These are phyloP conservation scores for Solanum commersonii DNA, from an alignment of 257 asterid species.

Conservation along the genomic window DNA sequence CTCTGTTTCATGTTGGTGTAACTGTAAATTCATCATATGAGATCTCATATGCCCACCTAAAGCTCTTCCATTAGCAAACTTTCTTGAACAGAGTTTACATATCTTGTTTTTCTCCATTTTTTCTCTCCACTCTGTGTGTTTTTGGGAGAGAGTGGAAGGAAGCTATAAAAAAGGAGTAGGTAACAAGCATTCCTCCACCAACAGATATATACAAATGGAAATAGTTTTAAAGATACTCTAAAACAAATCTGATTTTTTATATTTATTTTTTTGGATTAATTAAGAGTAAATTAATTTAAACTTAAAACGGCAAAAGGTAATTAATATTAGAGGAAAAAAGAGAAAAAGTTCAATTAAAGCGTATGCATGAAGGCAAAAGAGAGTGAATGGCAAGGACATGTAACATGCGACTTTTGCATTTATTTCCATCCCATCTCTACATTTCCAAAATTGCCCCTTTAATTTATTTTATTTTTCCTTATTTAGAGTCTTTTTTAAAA, in stretches of 20 bases:
- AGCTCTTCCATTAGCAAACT: conserved; percentile 70
- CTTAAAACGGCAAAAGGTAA: conserved; percentile 3
- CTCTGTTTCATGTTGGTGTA: conserved; percentile 15
- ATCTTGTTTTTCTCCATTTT: conserved; percentile 55
- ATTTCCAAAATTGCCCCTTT: not conserved
- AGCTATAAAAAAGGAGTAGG: conserved; percentile 7
- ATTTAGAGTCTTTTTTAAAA: not conserved
- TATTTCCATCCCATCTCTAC: not conserved
- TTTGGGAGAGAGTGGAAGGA: conserved; percentile 1
- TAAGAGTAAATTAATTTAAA: not conserved
- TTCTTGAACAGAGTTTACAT: conserved; percentile 63
- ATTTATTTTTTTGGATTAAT: not conserved
- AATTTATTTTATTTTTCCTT: too few relatives aligned
- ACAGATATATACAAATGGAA: not conserved
- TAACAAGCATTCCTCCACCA: conserved; percentile 10
- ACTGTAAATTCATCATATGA: conserved; percentile 42
- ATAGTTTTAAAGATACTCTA: not conserved
- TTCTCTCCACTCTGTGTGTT: not conserved
- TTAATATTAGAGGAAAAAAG: not conserved
- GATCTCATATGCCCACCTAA: conserved; percentile 96
- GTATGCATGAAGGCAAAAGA: not conserved
- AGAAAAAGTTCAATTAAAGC: not conserved
- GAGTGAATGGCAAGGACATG: conserved; percentile 2
- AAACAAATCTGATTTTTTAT: not conserved
- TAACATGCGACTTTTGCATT: not conserved